Base-by-base conservation (phyloP, 768 basidiomycete species). In the Russula vinacea region DNA sequence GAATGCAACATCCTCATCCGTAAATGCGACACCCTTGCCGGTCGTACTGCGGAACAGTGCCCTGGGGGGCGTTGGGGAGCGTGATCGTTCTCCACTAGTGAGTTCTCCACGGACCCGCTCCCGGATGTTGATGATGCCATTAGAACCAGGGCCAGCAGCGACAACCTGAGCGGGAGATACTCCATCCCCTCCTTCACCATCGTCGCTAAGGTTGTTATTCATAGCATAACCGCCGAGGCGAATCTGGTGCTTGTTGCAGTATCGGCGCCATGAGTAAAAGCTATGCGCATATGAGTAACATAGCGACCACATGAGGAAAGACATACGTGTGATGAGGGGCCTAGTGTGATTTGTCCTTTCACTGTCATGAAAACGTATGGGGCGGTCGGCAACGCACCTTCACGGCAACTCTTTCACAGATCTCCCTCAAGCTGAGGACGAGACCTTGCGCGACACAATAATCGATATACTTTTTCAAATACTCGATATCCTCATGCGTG, bases 191-290 rank as follows among this genome's bases (percentile, higher is more conserved):
- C 82, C 80, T 33, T 81, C 79, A 19, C 77, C 77, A 11, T 80
- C 78, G 19, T 83, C 81, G 42, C 83, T 84, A 8, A 79, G 73
- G 58, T 83, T 86, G 88, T 92, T 92, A 7, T 83, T 78, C 91
- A 93, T 92, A 10, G 83, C 78, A 69, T 93, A 94, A 2, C 90
- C 90, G 29, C 90, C 89, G 0, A 94, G 79, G n/a, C 89, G 85
- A 56, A 94, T 94, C 74, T 93, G 90, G 73, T 94, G 91, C 71
- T 93, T 94, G 73, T 94, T 94, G 77, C 92, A 94, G 71, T 93
- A 94, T 50, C 92, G 84, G 45, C 92, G 83, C 92, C 92, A 94
- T 1, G 91, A 93, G 72, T 92, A 93, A 73, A 93, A 93, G 13
- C 90, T 92, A 60, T 17, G 11, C 49, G 24, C 24, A 58, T 24